phyloP scores from a whole-genome alignment of 1,284 basidiomycete species.

The Tilletia walkeri region DNA sequence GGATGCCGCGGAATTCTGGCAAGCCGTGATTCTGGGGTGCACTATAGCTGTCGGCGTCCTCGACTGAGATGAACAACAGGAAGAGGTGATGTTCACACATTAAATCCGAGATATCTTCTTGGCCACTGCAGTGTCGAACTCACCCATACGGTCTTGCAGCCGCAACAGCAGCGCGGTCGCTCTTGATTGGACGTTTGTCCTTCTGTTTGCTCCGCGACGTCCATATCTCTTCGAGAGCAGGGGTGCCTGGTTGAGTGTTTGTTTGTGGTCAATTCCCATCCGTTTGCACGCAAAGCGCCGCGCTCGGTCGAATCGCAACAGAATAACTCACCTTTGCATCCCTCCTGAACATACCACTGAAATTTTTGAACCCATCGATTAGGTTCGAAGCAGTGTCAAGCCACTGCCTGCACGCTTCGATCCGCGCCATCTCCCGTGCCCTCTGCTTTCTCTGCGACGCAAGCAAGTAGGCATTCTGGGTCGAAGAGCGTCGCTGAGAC shows the following conservation, averaged over 20 bases:
- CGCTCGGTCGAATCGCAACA: too few relatives aligned
- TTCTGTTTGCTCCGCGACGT: constrained; percentile 21
- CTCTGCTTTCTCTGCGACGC: constrained; percentile 17
- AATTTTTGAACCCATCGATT: constrained; percentile 67
- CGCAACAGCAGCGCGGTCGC: constrained; percentile 73
- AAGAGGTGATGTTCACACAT: not conserved
- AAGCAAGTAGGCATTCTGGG: not conserved
- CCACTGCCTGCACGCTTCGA: constrained; percentile 64
- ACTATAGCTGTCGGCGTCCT: constrained; percentile 58
- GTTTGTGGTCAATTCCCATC: not conserved
- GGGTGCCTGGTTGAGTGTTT: constrained; percentile 23
- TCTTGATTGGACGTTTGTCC: constrained; percentile 62
- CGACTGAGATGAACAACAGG: constrained; percentile 30
- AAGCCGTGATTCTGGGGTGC: constrained; percentile 28
- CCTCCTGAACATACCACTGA: constrained; percentile 51
- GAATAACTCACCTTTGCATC: constrained; percentile 10
- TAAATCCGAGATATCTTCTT: too few relatives aligned
- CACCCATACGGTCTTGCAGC: constrained; percentile 71
- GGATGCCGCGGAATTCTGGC: constrained; percentile 71
- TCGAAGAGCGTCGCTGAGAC: too few relatives aligned
- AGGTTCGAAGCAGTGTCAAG: constrained; percentile 78
- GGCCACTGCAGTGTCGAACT: constrained; percentile 32
- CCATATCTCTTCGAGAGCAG: not conserved
- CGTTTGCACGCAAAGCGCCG: too few relatives aligned
- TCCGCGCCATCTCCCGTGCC: constrained; percentile 31